Evolutionary conservation across 495 filamentous ascomycete species (phyloP), one percentile per base, ranked within the genome.

Genomic region (Aspergillus asperescens): DNA sequence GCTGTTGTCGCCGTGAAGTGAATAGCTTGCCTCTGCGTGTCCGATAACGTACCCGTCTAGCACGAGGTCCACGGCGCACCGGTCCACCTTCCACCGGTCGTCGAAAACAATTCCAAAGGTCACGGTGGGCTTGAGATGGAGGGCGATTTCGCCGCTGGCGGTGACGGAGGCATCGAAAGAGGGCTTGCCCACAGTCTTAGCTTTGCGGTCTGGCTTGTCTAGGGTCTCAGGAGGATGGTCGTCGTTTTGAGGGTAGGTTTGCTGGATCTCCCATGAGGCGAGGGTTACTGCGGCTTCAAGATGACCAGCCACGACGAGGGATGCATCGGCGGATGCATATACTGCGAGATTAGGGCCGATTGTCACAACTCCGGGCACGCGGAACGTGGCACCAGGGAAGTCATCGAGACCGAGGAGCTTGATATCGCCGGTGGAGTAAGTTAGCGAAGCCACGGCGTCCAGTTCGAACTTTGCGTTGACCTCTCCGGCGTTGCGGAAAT

Each of bases 341-440:
- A 73, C 19, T 8, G 51, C 57, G 37, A 71, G 46, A 9, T 65
- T 48, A 4, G 70, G 68, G 4, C 68, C 68, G n/a, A 73, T 52
- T 2, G 64, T 69, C 0, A 62, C 55, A 22, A 73, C 59, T 0
- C 66, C 66, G 0, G 68, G 70, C 7, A 73, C 61, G 5, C 31
- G 20, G 50, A 73, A 65, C 5, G 54, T 57, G 0, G 66, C 67
- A 18, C 59, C 58, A 27, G 60, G 54, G 45, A 63, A 57, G 31
- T 50, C 28, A 42, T 49, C 55, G 2, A 62, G n/a, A n/a, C 34
- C 27, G 9, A 57, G 12, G 7, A 57, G 32, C 35, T 56, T 50
- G 18, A 43, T 51, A 19, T 50, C 53, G 27, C 55, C 49, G 18
- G 47, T 48, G 0, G 22, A 32, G 13, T 52, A 62, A 4, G 40